A percentile compares a stretch with the other conserved stretches of the same genome.
Conservation (phyloP, 768 basidiomycete genomes). For the Leccinum uliginosum region DNA sequence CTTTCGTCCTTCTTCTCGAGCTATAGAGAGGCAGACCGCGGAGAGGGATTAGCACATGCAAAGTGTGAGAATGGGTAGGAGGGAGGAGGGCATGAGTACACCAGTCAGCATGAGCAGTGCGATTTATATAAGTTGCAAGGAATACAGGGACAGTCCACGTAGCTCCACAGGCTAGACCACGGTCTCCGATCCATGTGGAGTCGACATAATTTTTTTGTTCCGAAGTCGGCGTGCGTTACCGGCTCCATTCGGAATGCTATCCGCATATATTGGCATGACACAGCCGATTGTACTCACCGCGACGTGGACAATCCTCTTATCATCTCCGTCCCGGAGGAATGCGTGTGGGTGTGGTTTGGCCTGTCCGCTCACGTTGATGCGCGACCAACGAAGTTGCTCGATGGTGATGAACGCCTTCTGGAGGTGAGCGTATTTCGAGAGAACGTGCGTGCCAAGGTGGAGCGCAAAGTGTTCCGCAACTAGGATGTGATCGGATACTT, state of each 20-base stretch:
- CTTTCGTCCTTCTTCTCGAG: slow-evolving; percentile 69
- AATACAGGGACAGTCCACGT: neutral
- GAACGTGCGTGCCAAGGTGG: slow-evolving; percentile 79
- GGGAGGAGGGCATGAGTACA: neutral
- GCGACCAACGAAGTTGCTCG: slow-evolving; percentile 80
- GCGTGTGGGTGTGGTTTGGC: slow-evolving; percentile 64
- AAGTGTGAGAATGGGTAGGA: neutral
- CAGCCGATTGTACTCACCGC: slow-evolving; percentile 39
- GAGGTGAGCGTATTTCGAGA: slow-evolving; percentile 76
- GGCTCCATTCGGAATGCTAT: slow-evolving; percentile 17
- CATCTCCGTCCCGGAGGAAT: slow-evolving; percentile 87
- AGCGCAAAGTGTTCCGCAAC: slow-evolving; percentile 82
- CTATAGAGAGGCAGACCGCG: slow-evolving; percentile 27
- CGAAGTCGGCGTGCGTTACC: slow-evolving; percentile 5
- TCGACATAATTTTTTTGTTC: neutral
- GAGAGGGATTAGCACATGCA: neutral
- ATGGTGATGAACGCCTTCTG: slow-evolving; percentile 64
- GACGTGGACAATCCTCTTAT: slow-evolving; percentile 67
- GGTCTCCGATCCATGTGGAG: slow-evolving; percentile 17
- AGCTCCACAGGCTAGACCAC: slow-evolving; percentile 24
- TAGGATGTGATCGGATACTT: slow-evolving; percentile 84
- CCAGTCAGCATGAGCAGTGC: neutral
- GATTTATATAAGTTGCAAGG: slow-evolving; percentile 12
- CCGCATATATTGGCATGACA: slow-evolving; percentile 1
- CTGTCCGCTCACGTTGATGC: slow-evolving; percentile 54